Evolutionary conservation across 371 early-diverging fungal genomes (phyloP), one percentile per base, ranked within the genome.

Genomic region (Apophysomyces ossiformis): DNA sequence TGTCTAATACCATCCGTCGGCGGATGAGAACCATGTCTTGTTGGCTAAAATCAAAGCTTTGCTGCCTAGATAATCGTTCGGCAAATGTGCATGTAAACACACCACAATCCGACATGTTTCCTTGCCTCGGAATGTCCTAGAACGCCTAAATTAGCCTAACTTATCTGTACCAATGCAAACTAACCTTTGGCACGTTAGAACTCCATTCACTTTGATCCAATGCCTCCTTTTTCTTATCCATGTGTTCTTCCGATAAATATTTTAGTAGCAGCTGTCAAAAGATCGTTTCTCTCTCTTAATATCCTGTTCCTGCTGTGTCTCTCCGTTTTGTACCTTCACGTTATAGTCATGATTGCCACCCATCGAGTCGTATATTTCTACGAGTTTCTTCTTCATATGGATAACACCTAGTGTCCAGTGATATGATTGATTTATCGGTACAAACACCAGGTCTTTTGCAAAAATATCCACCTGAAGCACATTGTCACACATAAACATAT

Each of bases 41-140:
- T 66, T 96, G 96, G 0, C 84, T 73, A 72, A 96, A 97, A 18
- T 84, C 84, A 67, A 96, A 90, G 5, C 71, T 64, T 1, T 72
- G 70, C 2, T 83, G 78, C 15, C 92, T 79, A 7, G 90, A 72
- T 16, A 80, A 60, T 69, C 86, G 85, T 68, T 97, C 96, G 6
- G 95, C 94, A 83, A 94, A 97, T 37, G 90, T 90, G 67, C 92
- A 92, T 0, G 95, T 89, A 76, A 99, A 99, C 4, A 99, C 97
- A n/a, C 99, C 99, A 76, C 99, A 99, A 76, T 99, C 99, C 57
- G 87, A 93, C 45, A 95, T 93, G 71, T 99, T 99, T 38, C 74
- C 64, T 75, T 99, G 99, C 7, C 73, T 71, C 0, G 98, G 97
- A 18, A 95, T 94, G 67, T 87, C 78, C 77, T 89, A 57, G 16